These are phyloP conservation scores for Nannochloris sp. DNA, from an alignment of 139 green algal species.

Conservation along the genomic window DNA sequence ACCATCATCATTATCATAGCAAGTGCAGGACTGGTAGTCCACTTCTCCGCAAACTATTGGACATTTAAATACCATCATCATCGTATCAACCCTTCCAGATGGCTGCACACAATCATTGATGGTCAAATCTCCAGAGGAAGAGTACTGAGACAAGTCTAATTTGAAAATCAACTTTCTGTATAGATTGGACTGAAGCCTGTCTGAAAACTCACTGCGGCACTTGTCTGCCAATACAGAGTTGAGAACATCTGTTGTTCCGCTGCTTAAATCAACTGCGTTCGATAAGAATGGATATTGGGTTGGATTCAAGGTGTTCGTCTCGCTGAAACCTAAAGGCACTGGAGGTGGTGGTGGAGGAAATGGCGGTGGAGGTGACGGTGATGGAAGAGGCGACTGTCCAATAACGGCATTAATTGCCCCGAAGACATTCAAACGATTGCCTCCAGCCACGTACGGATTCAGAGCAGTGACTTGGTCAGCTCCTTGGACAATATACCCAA, in stretches of 20 bases:
- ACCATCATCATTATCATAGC: conserved; percentile 1
- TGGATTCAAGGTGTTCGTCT: background rate
- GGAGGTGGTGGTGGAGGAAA: background rate
- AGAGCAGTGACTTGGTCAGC: background rate
- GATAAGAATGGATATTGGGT: background rate
- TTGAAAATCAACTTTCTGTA: background rate
- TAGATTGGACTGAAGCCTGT: background rate
- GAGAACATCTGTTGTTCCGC: background rate
- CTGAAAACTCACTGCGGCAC: background rate
- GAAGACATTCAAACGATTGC: background rate
- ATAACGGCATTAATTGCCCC: background rate
- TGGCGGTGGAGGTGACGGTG: background rate
- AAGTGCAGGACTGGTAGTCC: background rate
- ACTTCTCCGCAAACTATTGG: too few species aligned
- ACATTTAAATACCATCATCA: background rate
- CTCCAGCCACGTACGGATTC: background rate
- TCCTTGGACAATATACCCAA: background rate
- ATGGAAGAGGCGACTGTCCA: background rate
- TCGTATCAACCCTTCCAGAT: background rate
- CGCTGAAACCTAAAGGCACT: background rate
- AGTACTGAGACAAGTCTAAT: background rate
- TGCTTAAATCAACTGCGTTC: background rate
- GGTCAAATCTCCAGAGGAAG: background rate
- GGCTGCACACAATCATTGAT: background rate
- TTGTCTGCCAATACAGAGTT: background rate